Evolutionary conservation across 2,329 filamentous ascomycete species (phyloP), one percentile per base, ranked within the genome.

Genomic region (Ceratocystis alfenasii): DNA sequence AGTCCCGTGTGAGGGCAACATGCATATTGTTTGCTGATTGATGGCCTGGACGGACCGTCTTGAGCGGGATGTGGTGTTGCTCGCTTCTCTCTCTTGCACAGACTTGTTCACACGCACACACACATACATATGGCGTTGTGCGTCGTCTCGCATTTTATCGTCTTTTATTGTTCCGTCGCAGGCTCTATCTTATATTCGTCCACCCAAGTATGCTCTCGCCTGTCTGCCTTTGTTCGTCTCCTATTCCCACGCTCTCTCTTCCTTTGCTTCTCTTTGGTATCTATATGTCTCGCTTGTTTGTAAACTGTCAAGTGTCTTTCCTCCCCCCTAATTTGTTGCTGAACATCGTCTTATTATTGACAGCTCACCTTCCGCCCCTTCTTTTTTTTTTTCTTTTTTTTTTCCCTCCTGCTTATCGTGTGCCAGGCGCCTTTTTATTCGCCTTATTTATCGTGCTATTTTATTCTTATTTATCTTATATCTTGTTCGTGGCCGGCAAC

Each of bases 321-420:
- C 36, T 12, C 36, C 36, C 36, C 33, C 36, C 36, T 41, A 41
- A 41, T 41, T 41, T 41, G 36, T 41, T 41, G 36, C 36, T 41
- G 36, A 41, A 41, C 36, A 41, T 59, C 55, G 55, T 59, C 55
- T 59, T 59, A 59, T 41, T 41, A 12, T 41, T 41, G 36, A 59
- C 55, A 59, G 20, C 45, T 46, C 62, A 41, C 36, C 36, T 41
- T 41, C 36, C 36, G 36, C 36, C 36, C 36, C 36, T 41, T 41
- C 36, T 30, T 25, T 33, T 20, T 41, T 55, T 12, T 20, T 50
- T 25, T 15, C 4, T 48, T 64, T 22, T 44, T 55, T 55, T 36
- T 48, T 8, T 3, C n/a, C 45, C 17, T n/a, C 17, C 17, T 48
- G 20, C 20, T 48, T 48, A 48, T 20, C 45, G 45, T 48, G 10